Evolutionary conservation across 768 basidiomycete genomes (phyloP), one percentile per base, ranked within the genome.

Genomic region (Sporobolomyces phaffii): DNA sequence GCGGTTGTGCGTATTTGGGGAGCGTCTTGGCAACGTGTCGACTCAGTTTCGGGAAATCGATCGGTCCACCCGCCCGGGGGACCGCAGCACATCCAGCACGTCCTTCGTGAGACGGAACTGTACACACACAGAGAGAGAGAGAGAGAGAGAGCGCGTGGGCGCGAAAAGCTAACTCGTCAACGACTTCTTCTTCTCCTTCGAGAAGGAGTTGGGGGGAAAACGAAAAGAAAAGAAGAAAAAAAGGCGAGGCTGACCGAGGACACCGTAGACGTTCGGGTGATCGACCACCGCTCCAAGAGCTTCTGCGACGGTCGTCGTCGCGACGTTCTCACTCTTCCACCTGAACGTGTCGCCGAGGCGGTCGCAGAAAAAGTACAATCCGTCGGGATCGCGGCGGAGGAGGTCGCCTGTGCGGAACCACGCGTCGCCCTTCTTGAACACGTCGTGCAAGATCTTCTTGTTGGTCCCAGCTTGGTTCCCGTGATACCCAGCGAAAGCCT

Each of bases 391-490:
- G n/a, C 41, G 36, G 33, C 48, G 51, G 6, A 72, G 49, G 41
- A 72, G 56, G 50, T 72, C 72, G 33, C 64, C 64, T 26, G 54
- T 43, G 34, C 45, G 15, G 63, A 64, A 47, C n/a, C 17, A 51
- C 2, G 26, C 20, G 49, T 72, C 72, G 6, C 64, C 72, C n/a
- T 56, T 54, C 5, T 15, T n/a, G 24, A 72, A 56, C 3, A 72
- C 72, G 33, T 69, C 59, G 29, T 53, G 51, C 2, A 69, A 29
- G 64, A 72, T 69, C 64, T 72, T 72, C 68, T 72, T 72, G 57
- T 69, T 41, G 8, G 64, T 69, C 33, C 61, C 72, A 0, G 40
- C 8, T 24, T 54, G 8, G 58, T 72, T 72, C 28, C 62, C 62
- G 51, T 66, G 24, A 26, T 69, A 69, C 2, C 72, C 72, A 0